Conservation (phyloP, 2,329 filamentous ascomycete species). For the Fusarium sterilihyphosum region DNA sequence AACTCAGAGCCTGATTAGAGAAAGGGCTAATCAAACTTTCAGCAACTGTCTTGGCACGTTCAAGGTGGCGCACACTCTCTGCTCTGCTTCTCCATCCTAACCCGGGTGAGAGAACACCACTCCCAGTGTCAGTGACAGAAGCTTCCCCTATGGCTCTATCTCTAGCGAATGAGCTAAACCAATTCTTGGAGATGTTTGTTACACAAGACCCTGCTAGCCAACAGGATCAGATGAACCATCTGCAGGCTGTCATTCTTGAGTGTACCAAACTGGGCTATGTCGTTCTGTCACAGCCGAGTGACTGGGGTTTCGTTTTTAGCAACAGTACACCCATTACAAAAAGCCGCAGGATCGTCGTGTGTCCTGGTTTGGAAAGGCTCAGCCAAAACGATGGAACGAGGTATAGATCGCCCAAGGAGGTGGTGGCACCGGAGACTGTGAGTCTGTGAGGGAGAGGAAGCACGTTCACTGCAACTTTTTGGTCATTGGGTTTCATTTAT, state of each 20-base stretch:
- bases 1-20: neutral
- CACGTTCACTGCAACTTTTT: neutral
- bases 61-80: conserved; percentile 55
- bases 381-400: conserved; percentile 39
- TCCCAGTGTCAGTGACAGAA: conserved; percentile 44
- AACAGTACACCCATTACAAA: neutral
- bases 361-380: conserved; percentile 46
- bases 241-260: conserved; percentile 53
- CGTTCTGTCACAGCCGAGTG: conserved; percentile 55
- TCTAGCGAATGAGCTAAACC: conserved; percentile 48
- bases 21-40: neutral
- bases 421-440: conserved; percentile 33
- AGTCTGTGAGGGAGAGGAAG: neutral
- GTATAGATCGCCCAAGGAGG: conserved; percentile 33
- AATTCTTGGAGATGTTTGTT: conserved; percentile 49
- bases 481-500: neutral
- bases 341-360: conserved; percentile 35
- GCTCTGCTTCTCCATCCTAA: conserved; percentile 54
- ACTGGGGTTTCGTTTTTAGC: conserved; percentile 48
- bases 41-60: conserved; percentile 47
- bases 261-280: conserved; percentile 54
- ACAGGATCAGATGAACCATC: conserved; percentile 50
- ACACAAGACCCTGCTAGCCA: conserved; percentile 35
- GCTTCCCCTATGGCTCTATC: conserved; percentile 45
- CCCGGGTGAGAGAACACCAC: conserved; percentile 49